A percentile compares a stretch with the other conserved stretches of the same genome.
Conservation (phyloP, 345 rosid genomes). For the Bretschneidera sinensis region DNA sequence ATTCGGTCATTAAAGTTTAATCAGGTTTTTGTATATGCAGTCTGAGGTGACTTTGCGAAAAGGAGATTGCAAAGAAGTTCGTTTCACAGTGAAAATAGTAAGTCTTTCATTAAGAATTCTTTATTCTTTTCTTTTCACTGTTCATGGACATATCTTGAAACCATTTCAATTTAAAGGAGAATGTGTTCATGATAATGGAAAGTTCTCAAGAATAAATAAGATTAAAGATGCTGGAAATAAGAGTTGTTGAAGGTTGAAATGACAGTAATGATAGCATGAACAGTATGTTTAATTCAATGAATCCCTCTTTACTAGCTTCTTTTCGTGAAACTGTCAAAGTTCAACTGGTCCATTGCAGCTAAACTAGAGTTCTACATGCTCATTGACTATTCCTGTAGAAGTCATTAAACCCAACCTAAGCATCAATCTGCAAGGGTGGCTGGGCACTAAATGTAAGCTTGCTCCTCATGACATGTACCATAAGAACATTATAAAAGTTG, state of each 20-base stretch:
- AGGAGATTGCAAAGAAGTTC: constrained; percentile 63
- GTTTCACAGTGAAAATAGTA: constrained; percentile 74
- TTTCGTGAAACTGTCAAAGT: no score
- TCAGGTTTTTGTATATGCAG: constrained; percentile 27
- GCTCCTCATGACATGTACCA: not conserved
- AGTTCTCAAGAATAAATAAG: no score
- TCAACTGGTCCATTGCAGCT: not conserved
- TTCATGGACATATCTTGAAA: not conserved
- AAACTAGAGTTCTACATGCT: not conserved
- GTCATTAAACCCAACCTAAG: not conserved
- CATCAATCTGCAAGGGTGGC: not conserved
- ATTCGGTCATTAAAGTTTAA: no score
- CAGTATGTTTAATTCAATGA: not conserved
- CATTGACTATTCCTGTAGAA: not conserved
- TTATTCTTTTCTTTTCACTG: not conserved
- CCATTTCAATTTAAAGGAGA: not conserved
- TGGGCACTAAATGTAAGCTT: not conserved
- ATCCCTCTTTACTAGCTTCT: not conserved
- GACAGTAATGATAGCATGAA: not conserved
- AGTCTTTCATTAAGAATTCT: constrained; percentile 26
- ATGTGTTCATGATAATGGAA: not conserved
- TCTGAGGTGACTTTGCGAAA: constrained; percentile 31
- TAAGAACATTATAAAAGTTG: not conserved
- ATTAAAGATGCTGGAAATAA: not conserved
- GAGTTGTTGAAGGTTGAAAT: not conserved